Evolutionary conservation across 768 basidiomycete genomes (phyloP), one percentile per base, ranked within the genome.

Genomic region (Russula olivacea): DNA sequence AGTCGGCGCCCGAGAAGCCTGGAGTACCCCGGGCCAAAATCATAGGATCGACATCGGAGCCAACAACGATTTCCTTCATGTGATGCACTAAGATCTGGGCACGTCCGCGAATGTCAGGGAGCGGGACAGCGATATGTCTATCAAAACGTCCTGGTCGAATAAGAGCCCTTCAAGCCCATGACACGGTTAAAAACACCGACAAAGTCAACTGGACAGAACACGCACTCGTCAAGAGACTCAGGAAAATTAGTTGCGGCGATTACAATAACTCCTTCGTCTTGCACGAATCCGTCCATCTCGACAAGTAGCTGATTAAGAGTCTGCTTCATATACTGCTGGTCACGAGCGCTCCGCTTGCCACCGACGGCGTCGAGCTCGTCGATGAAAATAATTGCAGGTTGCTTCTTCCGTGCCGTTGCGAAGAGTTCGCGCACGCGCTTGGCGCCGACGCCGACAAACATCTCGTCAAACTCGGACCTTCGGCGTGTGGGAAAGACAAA

Each of bases 181-280:
- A 50, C 65, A 49, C 23, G 4, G 49, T 15, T 11, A 58, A 34
- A 57, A 28, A 49, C 28, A 30, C 23, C 19, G 2, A 58, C 40
- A 19, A 36, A 34, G 15, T 17, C 55, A 10, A 41, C 30, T 47
- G 30, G 17, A 64, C 14, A 47, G 34, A 61, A 34, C 47, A 79
- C 87, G 72, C 66, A 92, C 91, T 84, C 86, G 73, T 99, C 97
- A 65, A 99, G 79, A 58, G 88, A 88, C 71, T 98, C 86, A 1
- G 96, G 96, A 74, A 98, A 97, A 75, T 99, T 99, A 56, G 97
- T 99, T n/a, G 89, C 92, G 36, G 91, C 95, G 61, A 98, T 92
- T 65, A 98, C 90, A 63, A 98, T 93, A 67, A 99, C 85, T 30
- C 94, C 96, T 74, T 98, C 93, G 32, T 81, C 84, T 72, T 94